Evolutionary conservation across 768 basidiomycete species (phyloP).

Genomic region (Pleurotus platypus): DNA sequence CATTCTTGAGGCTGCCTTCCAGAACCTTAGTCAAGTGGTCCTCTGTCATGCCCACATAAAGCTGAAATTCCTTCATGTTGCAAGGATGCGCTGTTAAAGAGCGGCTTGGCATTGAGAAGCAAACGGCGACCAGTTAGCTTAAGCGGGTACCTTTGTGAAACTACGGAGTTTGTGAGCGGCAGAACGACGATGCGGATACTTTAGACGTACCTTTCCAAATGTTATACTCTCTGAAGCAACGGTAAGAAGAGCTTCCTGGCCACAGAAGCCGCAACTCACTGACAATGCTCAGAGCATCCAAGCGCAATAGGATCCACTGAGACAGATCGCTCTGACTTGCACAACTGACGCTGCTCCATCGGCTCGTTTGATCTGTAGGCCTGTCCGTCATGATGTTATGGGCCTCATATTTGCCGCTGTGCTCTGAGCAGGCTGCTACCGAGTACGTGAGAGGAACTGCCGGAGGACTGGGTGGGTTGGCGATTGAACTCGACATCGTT

Average conservation of each 20-base stretch:
- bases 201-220: slow-evolving; percentile 68
- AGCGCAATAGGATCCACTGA: slow-evolving; percentile 69
- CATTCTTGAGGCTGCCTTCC: slow-evolving; percentile 62
- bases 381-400: slow-evolving; percentile 67
- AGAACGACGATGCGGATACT: neutral
- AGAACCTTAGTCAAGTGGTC: slow-evolving; percentile 70
- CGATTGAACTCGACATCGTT: neutral
- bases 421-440: slow-evolving; percentile 62
- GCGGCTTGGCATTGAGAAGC: slow-evolving; percentile 4
- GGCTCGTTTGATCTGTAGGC: slow-evolving; percentile 59
- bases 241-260: slow-evolving; percentile 6
- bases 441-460: slow-evolving; percentile 39
- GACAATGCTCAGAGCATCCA: slow-evolving; percentile 58
- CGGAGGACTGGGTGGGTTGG: neutral
- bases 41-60: slow-evolving; percentile 60
- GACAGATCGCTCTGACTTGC: slow-evolving; percentile 55
- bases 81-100: slow-evolving; percentile 67
- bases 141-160: slow-evolving; percentile 34
- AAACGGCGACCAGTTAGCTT: slow-evolving; percentile 1
- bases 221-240: slow-evolving; percentile 58
- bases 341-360: slow-evolving; percentile 74
- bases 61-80: slow-evolving; percentile 80
- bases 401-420: slow-evolving; percentile 65
- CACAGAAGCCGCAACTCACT: slow-evolving; percentile 45
- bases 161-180: slow-evolving; percentile 22